Base-by-base conservation (phyloP, 176 grass and related monocot genomes). In the Musa acuminata region DNA sequence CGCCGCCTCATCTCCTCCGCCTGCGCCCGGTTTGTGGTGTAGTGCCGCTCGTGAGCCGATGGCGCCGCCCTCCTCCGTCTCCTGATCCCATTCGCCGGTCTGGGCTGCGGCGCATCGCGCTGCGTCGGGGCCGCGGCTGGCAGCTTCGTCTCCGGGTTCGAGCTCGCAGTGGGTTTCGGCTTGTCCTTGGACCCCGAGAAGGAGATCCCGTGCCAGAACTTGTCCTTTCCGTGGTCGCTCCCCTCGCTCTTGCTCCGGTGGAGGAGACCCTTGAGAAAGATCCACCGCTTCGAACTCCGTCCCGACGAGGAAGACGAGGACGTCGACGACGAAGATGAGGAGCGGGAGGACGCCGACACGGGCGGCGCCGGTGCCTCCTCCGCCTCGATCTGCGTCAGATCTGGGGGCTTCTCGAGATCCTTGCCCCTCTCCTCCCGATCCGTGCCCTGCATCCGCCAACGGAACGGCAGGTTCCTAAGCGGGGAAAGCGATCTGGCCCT, bases 1-100 rank as follows among this genome's bases (percentile, higher is more conserved):
- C 76, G 81, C 72, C 84, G 86, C 79, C 79, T 83, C 78, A 49
- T 59, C 51, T 16, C 76, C 14, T 78, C 77, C 62, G 52, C 29
- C 53, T 92, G 86, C 19, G 35, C 72, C 27, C 12, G 80, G 55
- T 75, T 75, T 35, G 54, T 55, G 16, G 55, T 75, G 73, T 75
- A 75, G 14, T 20, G 73, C 73, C 73, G 21, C 73, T 75, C 73
- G 35, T 60, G 16, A 58, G 53, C 27, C 49, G 81, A 59, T 63
- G 82, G 68, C 85, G 73, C 0, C 72, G 4, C 35, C 35, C 53
- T 73, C 8, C 73, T 16, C 35, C 73, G 53, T 27, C 55, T 52
- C 22, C 52, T 13, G 51, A 55, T 11, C 51, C 71, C 73, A 22
- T 75, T 51, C 17, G 13, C 73, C 8, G 73, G 55, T 16, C 29